Evolutionary conservation across 1,284 basidiomycete species (phyloP).

Genomic region (Pascua guehoae): DNA sequence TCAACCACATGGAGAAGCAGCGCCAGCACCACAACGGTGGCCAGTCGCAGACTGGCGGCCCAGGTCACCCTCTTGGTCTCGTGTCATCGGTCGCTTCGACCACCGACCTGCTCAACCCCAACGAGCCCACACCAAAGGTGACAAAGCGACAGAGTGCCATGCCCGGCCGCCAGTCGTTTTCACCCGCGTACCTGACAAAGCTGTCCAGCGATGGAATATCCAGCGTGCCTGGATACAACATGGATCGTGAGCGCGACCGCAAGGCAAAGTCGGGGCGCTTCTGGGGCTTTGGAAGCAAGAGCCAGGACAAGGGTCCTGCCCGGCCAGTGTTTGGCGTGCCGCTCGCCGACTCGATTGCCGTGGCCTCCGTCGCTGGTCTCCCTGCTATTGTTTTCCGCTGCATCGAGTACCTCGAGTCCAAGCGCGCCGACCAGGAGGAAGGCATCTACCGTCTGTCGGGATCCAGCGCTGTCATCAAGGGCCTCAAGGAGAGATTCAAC

Average conservation of each 20-base stretch:
- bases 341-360: slow-evolving; percentile 79
- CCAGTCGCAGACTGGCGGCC: slow-evolving; percentile 13
- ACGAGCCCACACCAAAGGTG: slow-evolving; percentile 26
- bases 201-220: slow-evolving; percentile 34
- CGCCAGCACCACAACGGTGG: slow-evolving; percentile 8
- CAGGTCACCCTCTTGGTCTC: slow-evolving; percentile 2
- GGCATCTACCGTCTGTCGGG: slow-evolving; percentile 95
- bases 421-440: slow-evolving; percentile 91
- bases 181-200: slow-evolving; percentile 42
- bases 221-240: slow-evolving; percentile 30
- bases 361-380: slow-evolving; percentile 81
- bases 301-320: slow-evolving; percentile 51
- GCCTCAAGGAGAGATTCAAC: slow-evolving; percentile 88
- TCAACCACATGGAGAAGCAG: slow-evolving; percentile 43
- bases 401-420: slow-evolving; percentile 83
- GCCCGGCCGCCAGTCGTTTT: slow-evolving; percentile 32
- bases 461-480: slow-evolving; percentile 89
- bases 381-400: slow-evolving; percentile 93
- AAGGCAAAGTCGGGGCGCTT: slow-evolving; percentile 85
- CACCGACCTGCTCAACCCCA: slow-evolving; percentile 7
- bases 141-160: slow-evolving; percentile 43
- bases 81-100: slow-evolving; percentile 16
- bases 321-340: slow-evolving; percentile 86
- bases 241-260: slow-evolving; percentile 63
- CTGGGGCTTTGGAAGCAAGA: slow-evolving; percentile 64